Conservation (phyloP, 352 stramenopile genomes). For the Phytophthora sansomeana region DNA sequence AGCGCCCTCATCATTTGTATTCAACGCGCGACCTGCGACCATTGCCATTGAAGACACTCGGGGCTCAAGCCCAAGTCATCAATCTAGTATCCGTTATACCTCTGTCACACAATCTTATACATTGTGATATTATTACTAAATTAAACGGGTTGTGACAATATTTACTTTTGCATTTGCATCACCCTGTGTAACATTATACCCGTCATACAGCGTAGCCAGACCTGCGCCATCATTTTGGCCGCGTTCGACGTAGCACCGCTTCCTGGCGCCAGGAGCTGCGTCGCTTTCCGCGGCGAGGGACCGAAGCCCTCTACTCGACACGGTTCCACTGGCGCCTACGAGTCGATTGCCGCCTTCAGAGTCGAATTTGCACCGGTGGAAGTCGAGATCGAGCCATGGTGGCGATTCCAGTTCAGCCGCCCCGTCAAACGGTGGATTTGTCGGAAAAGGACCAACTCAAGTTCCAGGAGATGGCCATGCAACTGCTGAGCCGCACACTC, state of each 20-base stretch:
- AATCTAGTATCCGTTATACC: not conserved
- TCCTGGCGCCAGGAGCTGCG: not conserved
- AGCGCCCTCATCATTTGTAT: too few species aligned
- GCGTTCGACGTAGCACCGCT: slow-evolving; percentile 1
- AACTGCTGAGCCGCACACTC: slow-evolving; percentile 44
- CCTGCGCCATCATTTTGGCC: slow-evolving; percentile 4
- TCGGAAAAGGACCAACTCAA: slow-evolving; percentile 40
- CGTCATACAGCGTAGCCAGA: not conserved
- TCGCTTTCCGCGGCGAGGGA: not conserved
- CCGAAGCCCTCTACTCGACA: not conserved
- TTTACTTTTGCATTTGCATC: not conserved
- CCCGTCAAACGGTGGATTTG: slow-evolving; percentile 21
- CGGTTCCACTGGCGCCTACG: not conserved
- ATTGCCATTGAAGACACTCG: not conserved
- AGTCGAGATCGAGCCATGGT: slow-evolving; percentile 21
- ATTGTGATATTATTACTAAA: not conserved
- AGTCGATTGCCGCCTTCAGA: slow-evolving; percentile 16
- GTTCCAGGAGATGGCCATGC: slow-evolving; percentile 51
- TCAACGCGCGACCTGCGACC: too few species aligned
- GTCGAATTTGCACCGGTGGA: slow-evolving; percentile 25
- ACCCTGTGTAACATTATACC: not conserved
- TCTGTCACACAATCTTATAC: not conserved
- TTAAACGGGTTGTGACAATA: not conserved
- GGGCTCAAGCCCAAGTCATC: not conserved
- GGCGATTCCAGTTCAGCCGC: slow-evolving; percentile 27